Evolutionary conservation across 2,329 filamentous ascomycete genomes (phyloP).

Genomic region (Colletotrichum spaethianum): DNA sequence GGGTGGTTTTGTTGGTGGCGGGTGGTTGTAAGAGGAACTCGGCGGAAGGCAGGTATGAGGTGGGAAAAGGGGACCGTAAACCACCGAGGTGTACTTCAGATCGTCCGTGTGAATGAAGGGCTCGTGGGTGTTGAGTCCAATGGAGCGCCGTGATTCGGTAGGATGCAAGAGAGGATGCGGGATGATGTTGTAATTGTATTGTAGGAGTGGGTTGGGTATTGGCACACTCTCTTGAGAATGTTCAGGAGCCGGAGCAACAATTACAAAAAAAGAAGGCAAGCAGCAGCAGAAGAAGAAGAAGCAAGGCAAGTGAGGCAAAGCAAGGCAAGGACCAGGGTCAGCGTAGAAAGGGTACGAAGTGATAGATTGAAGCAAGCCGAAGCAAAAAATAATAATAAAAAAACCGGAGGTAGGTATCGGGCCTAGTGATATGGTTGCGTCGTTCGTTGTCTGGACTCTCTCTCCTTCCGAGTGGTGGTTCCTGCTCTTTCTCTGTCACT

Average conservation of each 20-base stretch:
- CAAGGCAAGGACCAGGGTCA: conserved; percentile 8
- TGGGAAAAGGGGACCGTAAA: conserved; percentile 1
- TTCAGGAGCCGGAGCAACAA: conserved; percentile 9
- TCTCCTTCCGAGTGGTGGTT: conserved; percentile 27
- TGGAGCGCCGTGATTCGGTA: conserved; percentile 37
- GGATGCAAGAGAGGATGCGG: conserved; percentile 13
- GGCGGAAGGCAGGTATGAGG: conserved; percentile 11
- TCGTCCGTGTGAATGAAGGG: conserved; percentile 40
- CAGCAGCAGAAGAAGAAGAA: conserved; percentile 13
- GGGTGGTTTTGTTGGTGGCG: not conserved
- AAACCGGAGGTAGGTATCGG: conserved; percentile 24
- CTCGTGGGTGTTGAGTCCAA: conserved; percentile 34
- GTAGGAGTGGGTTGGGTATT: conserved; percentile 6
- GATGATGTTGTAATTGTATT: conserved; percentile 28
- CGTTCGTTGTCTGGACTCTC: conserved; percentile 40
- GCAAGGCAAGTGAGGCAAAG: conserved; percentile 15
- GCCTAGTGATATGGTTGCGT: conserved; percentile 42
- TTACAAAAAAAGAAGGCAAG: conserved; percentile 23
- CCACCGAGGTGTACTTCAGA: conserved; percentile 23
- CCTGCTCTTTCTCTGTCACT: conserved; percentile 13
- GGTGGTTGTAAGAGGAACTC: not conserved
- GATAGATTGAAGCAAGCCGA: conserved; percentile 37
- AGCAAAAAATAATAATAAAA: conserved; percentile 17
- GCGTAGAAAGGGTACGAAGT: conserved; percentile 16
- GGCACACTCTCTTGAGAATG: not conserved